These are phyloP conservation scores for Moricandia moricandioides DNA, from an alignment of 345 rosid species.

Conservation along the genomic window DNA sequence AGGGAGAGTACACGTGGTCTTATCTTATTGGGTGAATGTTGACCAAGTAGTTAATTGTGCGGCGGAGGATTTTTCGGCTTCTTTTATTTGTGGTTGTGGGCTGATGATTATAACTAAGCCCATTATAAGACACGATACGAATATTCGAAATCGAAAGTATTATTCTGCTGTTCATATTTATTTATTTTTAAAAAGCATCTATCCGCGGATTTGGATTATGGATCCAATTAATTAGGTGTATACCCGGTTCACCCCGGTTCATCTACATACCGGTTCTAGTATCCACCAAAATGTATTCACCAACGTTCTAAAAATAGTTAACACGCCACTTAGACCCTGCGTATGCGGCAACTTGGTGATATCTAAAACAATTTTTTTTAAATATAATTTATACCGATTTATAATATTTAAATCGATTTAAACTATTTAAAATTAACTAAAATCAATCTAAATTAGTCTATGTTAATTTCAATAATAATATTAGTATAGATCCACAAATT, in stretches of 20 bases:
- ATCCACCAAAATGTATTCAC: background rate
- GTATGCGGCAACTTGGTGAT: too few relatives aligned
- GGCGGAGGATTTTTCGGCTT: slow-evolving; percentile 33
- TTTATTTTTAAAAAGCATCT: background rate
- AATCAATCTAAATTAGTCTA: too few relatives aligned
- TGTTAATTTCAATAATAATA: too few relatives aligned
- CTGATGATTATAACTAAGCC: background rate
- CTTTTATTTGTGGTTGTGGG: slow-evolving; percentile 15
- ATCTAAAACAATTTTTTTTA: too few relatives aligned
- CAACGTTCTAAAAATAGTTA: too few relatives aligned
- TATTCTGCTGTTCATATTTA: background rate
- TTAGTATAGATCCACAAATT: too few relatives aligned
- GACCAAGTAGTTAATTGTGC: slow-evolving; percentile 25
- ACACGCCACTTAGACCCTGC: too few relatives aligned
- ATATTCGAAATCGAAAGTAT: background rate
- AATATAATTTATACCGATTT: too few relatives aligned
- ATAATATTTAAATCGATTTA: too few relatives aligned
- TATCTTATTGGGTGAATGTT: slow-evolving; percentile 1
- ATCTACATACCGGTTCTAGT: too few relatives aligned
- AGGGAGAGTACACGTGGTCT: slow-evolving; percentile 23
- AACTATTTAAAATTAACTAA: too few relatives aligned
- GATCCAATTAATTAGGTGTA: background rate
- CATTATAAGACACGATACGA: background rate
- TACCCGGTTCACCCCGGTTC: background rate
- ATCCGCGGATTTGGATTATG: background rate